Percentiles rank a stretch among this genome's conserved stretches.
Conservation (phyloP, 2,329 filamentous ascomycete species). For the Septoria petroselini region DNA sequence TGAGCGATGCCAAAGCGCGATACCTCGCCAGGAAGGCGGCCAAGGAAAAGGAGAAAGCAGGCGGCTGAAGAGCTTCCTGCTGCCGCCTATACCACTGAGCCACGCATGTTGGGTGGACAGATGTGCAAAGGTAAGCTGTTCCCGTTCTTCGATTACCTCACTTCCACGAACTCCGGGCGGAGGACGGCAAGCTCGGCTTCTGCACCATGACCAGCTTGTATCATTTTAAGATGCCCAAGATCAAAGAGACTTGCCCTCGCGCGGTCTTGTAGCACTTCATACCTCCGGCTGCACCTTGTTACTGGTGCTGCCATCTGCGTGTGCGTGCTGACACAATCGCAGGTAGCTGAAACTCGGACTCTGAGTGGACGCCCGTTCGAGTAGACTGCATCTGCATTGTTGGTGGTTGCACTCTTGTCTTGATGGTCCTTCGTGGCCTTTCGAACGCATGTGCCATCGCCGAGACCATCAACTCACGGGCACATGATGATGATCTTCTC, state of each 20-base stretch:
- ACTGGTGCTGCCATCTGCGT: neutral
- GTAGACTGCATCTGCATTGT: too few relatives aligned
- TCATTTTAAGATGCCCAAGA: conserved; percentile 35
- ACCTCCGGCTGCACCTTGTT: neutral
- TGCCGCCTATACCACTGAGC: neutral
- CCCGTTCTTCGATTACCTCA: conserved; percentile 5
- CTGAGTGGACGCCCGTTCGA: neutral
- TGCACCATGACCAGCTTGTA: conserved; percentile 34
- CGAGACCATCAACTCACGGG: too few relatives aligned
- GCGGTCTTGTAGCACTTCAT: conserved; percentile 24
- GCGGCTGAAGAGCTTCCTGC: conserved; percentile 24
- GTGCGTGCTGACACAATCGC: neutral
- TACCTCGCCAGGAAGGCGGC: conserved; percentile 75
- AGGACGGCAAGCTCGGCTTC: conserved; percentile 35
- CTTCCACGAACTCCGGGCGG: conserved; percentile 15
- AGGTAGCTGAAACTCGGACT: neutral
- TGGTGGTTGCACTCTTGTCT: too few relatives aligned
- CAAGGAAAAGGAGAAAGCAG: conserved; percentile 57
- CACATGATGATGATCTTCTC: too few relatives aligned
- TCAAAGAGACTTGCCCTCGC: conserved; percentile 29
- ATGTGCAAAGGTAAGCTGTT: neutral
- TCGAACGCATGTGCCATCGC: too few relatives aligned
- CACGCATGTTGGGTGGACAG: neutral
- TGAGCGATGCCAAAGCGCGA: conserved; percentile 73
- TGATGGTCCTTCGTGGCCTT: too few relatives aligned